Evolutionary conservation across 176 grass and related monocot species (phyloP).

Genomic region (Pontederia crassipes): DNA sequence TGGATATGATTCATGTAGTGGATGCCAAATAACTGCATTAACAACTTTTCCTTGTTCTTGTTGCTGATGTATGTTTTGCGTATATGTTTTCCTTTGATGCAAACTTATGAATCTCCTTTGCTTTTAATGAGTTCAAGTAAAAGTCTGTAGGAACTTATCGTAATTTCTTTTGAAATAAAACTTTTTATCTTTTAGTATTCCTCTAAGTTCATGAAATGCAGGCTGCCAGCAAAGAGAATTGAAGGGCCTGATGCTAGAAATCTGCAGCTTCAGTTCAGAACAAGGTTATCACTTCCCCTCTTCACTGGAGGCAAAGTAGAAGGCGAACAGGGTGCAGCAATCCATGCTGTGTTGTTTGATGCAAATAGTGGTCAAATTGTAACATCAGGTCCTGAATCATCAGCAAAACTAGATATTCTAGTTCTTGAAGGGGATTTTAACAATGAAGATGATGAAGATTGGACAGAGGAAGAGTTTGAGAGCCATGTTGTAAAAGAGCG

Average conservation of each 20-base stretch:
- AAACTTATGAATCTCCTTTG: no score
- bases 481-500: conserved; percentile 1
- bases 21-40: no score
- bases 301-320: conserved; percentile 12
- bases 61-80: no score
- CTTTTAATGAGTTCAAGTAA: not conserved
- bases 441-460: conserved; percentile 7
- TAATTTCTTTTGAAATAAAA: not conserved
- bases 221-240: not conserved
- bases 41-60: no score
- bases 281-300: not conserved
- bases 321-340: conserved; percentile 4
- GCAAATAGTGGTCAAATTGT: conserved; percentile 1
- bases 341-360: conserved; percentile 13
- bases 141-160: not conserved
- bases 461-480: conserved; percentile 10
- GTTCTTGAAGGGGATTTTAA: conserved; percentile 11
- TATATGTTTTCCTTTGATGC: no score
- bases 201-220: not conserved
- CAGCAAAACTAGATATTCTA: conserved; percentile 8
- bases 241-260: conserved; percentile 10
- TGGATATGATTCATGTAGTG: no score
- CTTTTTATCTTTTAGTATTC: not conserved
- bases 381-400: conserved; percentile 6
- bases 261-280: conserved; percentile 16